These are phyloP conservation scores for Penicillium brasilianum DNA, from an alignment of 2,329 filamentous ascomycete genomes.

Conservation along the genomic window DNA sequence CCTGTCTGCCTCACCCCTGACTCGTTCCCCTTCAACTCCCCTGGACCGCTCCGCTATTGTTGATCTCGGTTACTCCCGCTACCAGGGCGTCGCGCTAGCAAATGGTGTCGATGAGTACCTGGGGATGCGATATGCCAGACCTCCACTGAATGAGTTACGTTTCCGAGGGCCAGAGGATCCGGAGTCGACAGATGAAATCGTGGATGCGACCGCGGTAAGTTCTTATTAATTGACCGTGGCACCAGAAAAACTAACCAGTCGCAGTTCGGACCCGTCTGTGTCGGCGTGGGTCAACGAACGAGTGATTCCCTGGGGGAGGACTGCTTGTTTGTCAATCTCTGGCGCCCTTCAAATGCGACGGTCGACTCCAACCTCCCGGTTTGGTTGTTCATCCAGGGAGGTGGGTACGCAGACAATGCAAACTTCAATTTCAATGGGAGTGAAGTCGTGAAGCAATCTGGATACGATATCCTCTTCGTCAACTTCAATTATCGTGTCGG, in stretches of 20 bases:
- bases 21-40: not conserved
- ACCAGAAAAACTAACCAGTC: not conserved
- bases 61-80: slow-evolving; percentile 67
- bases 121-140: slow-evolving; percentile 71
- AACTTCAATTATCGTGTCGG: slow-evolving; percentile 74
- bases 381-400: slow-evolving; percentile 63
- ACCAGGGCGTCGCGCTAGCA: slow-evolving; percentile 59
- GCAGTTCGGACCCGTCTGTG: slow-evolving; percentile 55
- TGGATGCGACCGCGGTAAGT: slow-evolving; percentile 51
- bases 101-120: slow-evolving; percentile 71
- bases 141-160: slow-evolving; percentile 65
- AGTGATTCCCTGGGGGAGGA: slow-evolving; percentile 54
- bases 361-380: slow-evolving; percentile 62
- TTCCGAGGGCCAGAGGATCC: slow-evolving; percentile 70
- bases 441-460: slow-evolving; percentile 60
- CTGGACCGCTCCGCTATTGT: slow-evolving; percentile 45
- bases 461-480: slow-evolving; percentile 67
- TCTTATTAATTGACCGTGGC: not conserved
- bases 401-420: slow-evolving; percentile 62
- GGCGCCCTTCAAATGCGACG: slow-evolving; percentile 37
- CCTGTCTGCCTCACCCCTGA: slow-evolving; percentile 6
- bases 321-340: slow-evolving; percentile 44
- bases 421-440: slow-evolving; percentile 61
- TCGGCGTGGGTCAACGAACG: slow-evolving; percentile 69
- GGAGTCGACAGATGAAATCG: slow-evolving; percentile 36